Evolutionary conservation across 139 green algal species (phyloP).

Genomic region (Astrephomene gubernaculifera): DNA sequence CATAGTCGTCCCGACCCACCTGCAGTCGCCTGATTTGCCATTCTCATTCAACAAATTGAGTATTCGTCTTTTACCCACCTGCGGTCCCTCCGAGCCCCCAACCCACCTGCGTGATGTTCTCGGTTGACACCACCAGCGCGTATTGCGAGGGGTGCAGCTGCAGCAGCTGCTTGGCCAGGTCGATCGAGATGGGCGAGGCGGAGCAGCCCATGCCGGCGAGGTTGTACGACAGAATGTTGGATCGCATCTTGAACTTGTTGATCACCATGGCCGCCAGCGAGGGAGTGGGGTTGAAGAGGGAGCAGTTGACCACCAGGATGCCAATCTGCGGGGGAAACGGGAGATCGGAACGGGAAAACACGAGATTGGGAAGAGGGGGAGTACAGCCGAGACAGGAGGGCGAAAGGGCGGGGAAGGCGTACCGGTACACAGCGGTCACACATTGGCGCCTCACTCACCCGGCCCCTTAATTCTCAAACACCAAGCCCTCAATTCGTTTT

Average conservation of each 20-base stretch:
- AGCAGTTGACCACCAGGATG: constrained; percentile 97
- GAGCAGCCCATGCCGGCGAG: constrained; percentile 92
- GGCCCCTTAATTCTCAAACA: too few species aligned
- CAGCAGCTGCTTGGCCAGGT: constrained; percentile 93
- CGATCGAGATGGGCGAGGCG: constrained; percentile 73
- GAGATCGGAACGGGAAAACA: background rate
- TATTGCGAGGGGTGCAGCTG: constrained; percentile 82
- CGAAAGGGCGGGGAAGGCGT: too few species aligned
- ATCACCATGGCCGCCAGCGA: constrained; percentile 96
- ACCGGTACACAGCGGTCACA: too few species aligned
- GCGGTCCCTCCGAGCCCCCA: background rate
- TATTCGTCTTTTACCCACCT: too few species aligned
- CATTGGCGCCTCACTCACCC: too few species aligned
- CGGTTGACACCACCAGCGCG: constrained; percentile 92
- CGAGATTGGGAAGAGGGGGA: too few species aligned
- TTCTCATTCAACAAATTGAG: too few species aligned
- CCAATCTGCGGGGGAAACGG: constrained; percentile 79
- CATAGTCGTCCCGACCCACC: too few species aligned
- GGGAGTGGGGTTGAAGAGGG: constrained; percentile 97
- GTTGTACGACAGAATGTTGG: constrained; percentile 95
- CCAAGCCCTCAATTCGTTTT: too few species aligned
- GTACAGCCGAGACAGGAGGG: too few species aligned
- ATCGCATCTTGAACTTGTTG: constrained; percentile 95
- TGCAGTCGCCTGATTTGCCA: too few species aligned
- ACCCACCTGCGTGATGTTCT: constrained; percentile 96